Conservation (phyloP, 2,329 filamentous ascomycete species). For the Clarireedia sp. region DNA sequence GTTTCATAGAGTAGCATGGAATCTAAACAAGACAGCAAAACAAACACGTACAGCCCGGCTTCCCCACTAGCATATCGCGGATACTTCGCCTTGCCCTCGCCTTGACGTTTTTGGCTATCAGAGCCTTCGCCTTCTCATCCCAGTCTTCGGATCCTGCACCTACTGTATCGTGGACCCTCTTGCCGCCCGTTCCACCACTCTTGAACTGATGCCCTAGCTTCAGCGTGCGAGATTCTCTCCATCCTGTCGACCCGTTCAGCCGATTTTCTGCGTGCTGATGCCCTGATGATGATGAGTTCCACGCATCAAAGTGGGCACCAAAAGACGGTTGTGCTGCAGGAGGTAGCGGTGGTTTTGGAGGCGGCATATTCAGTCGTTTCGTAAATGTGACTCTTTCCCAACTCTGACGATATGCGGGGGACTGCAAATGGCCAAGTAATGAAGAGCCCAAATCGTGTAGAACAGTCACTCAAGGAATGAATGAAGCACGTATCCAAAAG, state of each 20-base stretch:
- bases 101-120: slow-evolving; percentile 36
- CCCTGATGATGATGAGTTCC: slow-evolving; percentile 67
- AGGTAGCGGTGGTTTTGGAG: slow-evolving; percentile 18
- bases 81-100: slow-evolving; percentile 35
- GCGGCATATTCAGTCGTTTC: slow-evolving; percentile 14
- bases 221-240: slow-evolving; percentile 60
- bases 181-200: slow-evolving; percentile 47
- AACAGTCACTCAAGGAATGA: no score
- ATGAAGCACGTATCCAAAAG: no score
- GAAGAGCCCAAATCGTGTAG: not conserved
- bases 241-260: slow-evolving; percentile 54
- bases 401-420: not conserved
- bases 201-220: slow-evolving; percentile 67
- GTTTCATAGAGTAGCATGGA: slow-evolving; percentile 5
- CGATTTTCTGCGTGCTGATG: slow-evolving; percentile 70
- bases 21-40: not conserved
- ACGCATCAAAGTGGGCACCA: slow-evolving; percentile 51
- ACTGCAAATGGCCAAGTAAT: not conserved
- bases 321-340: slow-evolving; percentile 32
- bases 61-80: slow-evolving; percentile 41
- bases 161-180: slow-evolving; percentile 55
- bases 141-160: slow-evolving; percentile 54
- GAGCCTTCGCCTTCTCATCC: slow-evolving; percentile 36
- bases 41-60: slow-evolving; percentile 6
- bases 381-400: not conserved